Base-by-base conservation (phyloP, 352 stramenopile species). In the Phytopythium aichiense region DNA sequence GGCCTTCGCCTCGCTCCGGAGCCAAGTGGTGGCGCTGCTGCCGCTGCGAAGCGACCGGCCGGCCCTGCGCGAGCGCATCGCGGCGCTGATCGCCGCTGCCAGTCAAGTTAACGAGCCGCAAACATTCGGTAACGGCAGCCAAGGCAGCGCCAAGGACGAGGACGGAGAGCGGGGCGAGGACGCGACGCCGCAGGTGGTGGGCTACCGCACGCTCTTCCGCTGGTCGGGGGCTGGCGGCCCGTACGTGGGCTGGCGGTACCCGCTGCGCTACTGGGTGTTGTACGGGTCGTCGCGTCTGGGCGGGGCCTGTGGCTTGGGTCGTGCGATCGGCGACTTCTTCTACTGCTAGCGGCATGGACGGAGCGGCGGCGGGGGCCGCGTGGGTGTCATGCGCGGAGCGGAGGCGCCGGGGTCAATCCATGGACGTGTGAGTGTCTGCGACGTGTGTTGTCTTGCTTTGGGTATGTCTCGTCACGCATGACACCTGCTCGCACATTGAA, bases 191-290 rank as follows among this genome's bases (percentile, higher is more conserved):
- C 16, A 20, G 33, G 8, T 49, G 15, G 7, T 58, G n/a, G 53
- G 53, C 9, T 58, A 58, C 35, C 53, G 53, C n/a, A 58, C 53
- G 53, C 53, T 58, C n/a, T 58, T 58, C 33, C 35, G 22, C n/a
- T 58, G 38, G 33, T 37, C 53, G 53, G 53, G 13, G 6, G 53
- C 12, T 25, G 15, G 20, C 2, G 22, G 22, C 22, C 15, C 53
- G 20, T 58, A 58, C 35, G 33, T 37, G 16, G 53, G 53, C 22
- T 58, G 53, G 53, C 53, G 53, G 12, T 58, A 58, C 53, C 53
- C 53, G 53, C 53, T 58, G 15, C 35, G 31, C 22, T 58, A 48
- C 33, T 58, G 53, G 53, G 18, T 20, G 35, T 2, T 48, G n/a
- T 49, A 49, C 33, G 53, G 53, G 5, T 15, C 52, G 13, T n/a